Evolutionary conservation across 1,284 basidiomycete species (phyloP).

Genomic region (Rhodotorula sp.): DNA sequence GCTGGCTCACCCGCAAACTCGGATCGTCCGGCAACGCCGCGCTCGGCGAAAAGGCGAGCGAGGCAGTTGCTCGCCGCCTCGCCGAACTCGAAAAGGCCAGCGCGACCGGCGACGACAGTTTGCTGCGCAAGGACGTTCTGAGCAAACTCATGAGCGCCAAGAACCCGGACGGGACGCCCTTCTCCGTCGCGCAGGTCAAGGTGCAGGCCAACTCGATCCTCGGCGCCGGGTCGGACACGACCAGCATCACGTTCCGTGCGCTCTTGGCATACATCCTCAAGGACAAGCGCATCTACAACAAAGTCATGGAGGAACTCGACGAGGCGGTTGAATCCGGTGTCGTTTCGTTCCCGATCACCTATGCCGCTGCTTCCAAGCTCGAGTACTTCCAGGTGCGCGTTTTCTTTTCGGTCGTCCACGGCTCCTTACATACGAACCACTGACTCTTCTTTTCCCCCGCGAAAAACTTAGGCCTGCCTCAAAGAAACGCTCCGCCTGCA

Average conservation of each 20-base stretch:
- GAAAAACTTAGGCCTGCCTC: slow-evolving; percentile 44
- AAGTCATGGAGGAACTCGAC: slow-evolving; percentile 43
- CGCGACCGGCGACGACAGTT: background rate
- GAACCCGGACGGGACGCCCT: slow-evolving; percentile 11
- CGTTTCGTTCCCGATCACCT: slow-evolving; percentile 41
- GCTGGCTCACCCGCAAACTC: slow-evolving; percentile 8
- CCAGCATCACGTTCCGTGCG: slow-evolving; percentile 40
- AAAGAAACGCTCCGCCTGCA: slow-evolving; percentile 48
- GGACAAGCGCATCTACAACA: slow-evolving; percentile 39
- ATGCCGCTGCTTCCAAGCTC: slow-evolving; percentile 42
- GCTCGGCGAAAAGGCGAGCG: background rate
- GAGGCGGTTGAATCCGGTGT: slow-evolving; percentile 41
- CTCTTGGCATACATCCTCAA: slow-evolving; percentile 44
- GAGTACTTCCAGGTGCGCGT: slow-evolving; percentile 33
- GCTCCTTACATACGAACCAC: no score
- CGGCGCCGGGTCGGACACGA: slow-evolving; percentile 21
- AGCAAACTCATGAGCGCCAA: slow-evolving; percentile 3
- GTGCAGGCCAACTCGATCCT: slow-evolving; percentile 8
- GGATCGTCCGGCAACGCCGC: slow-evolving; percentile 8
- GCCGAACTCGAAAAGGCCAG: background rate
- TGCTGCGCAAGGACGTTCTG: slow-evolving; percentile 6
- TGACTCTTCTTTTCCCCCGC: background rate
- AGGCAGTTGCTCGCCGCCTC: slow-evolving; percentile 5
- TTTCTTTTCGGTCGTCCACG: no score
- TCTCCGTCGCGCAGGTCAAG: slow-evolving; percentile 7